Conservation (phyloP, 2,329 filamentous ascomycete species). For the Fusarium anthophilum region DNA sequence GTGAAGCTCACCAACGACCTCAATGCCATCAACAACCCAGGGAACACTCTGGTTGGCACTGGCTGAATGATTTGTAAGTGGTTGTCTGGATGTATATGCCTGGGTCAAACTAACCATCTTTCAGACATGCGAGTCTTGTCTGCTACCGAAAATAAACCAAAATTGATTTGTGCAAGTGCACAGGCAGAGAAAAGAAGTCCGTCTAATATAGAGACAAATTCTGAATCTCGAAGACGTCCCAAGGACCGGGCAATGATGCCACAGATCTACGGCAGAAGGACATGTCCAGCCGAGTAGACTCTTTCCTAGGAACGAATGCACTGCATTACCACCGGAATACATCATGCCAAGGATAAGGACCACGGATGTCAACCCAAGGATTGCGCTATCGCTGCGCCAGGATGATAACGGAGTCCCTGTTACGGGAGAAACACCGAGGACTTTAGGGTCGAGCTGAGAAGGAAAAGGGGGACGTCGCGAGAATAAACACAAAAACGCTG, state of each 20-base stretch:
- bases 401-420: constrained; percentile 25
- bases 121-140: constrained; percentile 34
- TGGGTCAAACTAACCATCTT: constrained; percentile 10
- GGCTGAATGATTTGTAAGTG: constrained; percentile 45
- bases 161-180: constrained; percentile 40
- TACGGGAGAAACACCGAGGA: constrained; percentile 18
- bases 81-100: no score
- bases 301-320: constrained; percentile 25
- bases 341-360: constrained; percentile 24
- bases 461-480: constrained; percentile 16
- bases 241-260: constrained; percentile 30
- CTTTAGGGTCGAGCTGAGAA: constrained; percentile 21
- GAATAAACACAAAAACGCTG: constrained; percentile 13
- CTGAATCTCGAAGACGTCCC: constrained; percentile 34
- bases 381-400: constrained; percentile 20
- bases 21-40: constrained; percentile 37
- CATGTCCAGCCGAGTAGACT: constrained; percentile 25
- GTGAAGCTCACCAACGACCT: constrained; percentile 56
- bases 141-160: constrained; percentile 37
- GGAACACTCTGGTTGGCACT: constrained; percentile 42
- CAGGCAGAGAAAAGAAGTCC: constrained; percentile 25
- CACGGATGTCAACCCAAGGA: constrained; percentile 24
- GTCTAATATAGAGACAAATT: constrained; percentile 39
- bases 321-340: constrained; percentile 33
- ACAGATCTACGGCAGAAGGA: constrained; percentile 33